These are phyloP conservation scores for Emmonsiellopsis sp. DNA, from an alignment of 2,329 filamentous ascomycete species.

Conservation along the genomic window DNA sequence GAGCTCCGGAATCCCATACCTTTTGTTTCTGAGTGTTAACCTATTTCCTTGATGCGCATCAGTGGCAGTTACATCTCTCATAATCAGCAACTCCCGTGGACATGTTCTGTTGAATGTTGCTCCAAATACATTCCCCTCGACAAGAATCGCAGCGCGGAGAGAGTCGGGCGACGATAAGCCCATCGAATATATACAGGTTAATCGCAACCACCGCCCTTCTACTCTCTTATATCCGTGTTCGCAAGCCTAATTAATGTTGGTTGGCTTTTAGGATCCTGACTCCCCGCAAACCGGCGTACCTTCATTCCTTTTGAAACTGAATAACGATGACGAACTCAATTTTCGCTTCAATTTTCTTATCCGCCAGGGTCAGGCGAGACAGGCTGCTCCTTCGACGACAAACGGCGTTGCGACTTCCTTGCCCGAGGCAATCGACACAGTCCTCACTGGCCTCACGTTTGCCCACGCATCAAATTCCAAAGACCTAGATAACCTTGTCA, in stretches of 20 bases:
- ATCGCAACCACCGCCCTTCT: slow-evolving; percentile 16
- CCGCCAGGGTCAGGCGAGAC: slow-evolving; percentile 42
- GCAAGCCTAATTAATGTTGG: neutral
- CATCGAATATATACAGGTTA: slow-evolving; percentile 87
- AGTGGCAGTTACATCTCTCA: slow-evolving; percentile 83
- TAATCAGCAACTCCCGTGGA: slow-evolving; percentile 69
- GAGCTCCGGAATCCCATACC: slow-evolving; percentile 1
- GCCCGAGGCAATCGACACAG: slow-evolving; percentile 54
- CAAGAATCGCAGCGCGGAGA: slow-evolving; percentile 63
- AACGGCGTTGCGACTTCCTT: slow-evolving; percentile 44
- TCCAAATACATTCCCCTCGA: slow-evolving; percentile 83
- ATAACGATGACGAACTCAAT: slow-evolving; percentile 82
- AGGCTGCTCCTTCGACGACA: slow-evolving; percentile 42
- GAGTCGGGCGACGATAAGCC: slow-evolving; percentile 64
- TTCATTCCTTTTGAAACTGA: slow-evolving; percentile 75
- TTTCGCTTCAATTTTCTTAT: slow-evolving; percentile 91
- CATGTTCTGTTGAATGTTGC: slow-evolving; percentile 67
- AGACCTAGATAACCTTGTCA: slow-evolving; percentile 90
- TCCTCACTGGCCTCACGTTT: slow-evolving; percentile 82
- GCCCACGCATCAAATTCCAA: slow-evolving; percentile 76
- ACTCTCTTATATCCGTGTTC: slow-evolving; percentile 3
- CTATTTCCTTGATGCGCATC: slow-evolving; percentile 13
- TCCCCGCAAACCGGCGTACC: slow-evolving; percentile 38
- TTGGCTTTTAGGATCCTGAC: slow-evolving; percentile 63
- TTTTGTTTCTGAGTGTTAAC: slow-evolving; percentile 14